Evolutionary conservation across 1,284 basidiomycete genomes (phyloP).

Genomic region (Peniophora sp.): DNA sequence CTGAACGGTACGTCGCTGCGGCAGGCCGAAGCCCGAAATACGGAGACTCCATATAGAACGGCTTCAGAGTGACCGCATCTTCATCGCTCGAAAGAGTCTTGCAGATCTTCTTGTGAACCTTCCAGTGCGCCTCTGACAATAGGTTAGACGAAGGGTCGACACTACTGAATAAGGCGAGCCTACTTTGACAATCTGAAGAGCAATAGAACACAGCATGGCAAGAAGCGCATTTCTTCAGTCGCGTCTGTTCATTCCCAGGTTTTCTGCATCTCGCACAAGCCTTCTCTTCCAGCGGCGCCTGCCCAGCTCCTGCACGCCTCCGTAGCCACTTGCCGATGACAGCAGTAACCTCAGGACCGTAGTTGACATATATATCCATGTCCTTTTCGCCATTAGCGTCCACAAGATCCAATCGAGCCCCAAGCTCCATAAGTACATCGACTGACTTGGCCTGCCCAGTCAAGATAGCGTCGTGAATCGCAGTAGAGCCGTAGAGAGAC

Average conservation of each 20-base stretch:
- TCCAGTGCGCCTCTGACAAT: not conserved
- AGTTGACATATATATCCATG: slow-evolving; percentile 19
- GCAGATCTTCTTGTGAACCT: not conserved
- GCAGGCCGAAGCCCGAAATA: too few species aligned
- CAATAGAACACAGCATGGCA: slow-evolving; percentile 8
- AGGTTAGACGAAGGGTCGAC: not conserved
- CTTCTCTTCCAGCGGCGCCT: too few species aligned
- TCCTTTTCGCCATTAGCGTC: slow-evolving; percentile 38
- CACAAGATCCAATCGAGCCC: slow-evolving; percentile 34
- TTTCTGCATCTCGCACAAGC: too few species aligned
- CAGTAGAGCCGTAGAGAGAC: slow-evolving; percentile 38
- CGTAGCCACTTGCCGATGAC: slow-evolving; percentile 38
- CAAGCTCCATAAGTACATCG: slow-evolving; percentile 41
- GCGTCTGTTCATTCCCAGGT: not conserved
- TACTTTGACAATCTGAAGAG: slow-evolving; percentile 45
- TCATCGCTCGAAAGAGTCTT: too few species aligned
- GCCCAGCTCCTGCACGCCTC: slow-evolving; percentile 30
- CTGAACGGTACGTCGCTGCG: too few species aligned
- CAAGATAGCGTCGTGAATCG: slow-evolving; percentile 31
- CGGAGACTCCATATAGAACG: too few species aligned
- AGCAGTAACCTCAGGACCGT: slow-evolving; percentile 40
- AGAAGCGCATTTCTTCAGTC: slow-evolving; percentile 34
- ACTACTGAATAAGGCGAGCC: slow-evolving; percentile 11
- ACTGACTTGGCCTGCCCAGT: slow-evolving; percentile 25
- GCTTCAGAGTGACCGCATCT: too few species aligned